phyloP scores from a whole-genome alignment of 371 early-diverging fungal genomes.

The Mucor circinelloides region DNA sequence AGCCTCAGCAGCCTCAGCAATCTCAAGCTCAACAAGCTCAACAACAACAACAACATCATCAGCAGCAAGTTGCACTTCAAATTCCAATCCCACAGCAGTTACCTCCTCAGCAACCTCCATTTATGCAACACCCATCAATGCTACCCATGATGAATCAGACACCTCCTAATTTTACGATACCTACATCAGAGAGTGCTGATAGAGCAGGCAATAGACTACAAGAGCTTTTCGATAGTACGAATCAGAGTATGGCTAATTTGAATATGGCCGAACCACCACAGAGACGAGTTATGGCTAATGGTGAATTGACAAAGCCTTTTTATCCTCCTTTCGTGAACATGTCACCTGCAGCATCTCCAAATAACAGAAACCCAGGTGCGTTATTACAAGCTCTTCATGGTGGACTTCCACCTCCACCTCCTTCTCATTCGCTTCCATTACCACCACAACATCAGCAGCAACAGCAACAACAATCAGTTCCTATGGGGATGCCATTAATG shows the following conservation, averaged over 20 bases:
- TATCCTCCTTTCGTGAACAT: constrained; percentile 35
- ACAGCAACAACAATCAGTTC: constrained; percentile 8
- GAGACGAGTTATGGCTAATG: constrained; percentile 17
- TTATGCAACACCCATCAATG: constrained; percentile 13
- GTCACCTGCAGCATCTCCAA: constrained; percentile 41
- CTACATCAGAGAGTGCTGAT: constrained; percentile 14
- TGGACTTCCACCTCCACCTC: constrained; percentile 21
- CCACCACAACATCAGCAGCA: constrained; percentile 8
- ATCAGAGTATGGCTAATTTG: constrained; percentile 1
- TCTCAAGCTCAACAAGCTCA: constrained; percentile 11
- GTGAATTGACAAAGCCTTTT: constrained; percentile 27
- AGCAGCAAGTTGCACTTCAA: constrained; percentile 5
- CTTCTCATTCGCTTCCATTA: constrained; percentile 3
- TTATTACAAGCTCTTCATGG: constrained; percentile 50
- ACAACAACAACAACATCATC: constrained; percentile 15
- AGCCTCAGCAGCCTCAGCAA: constrained; percentile 2
- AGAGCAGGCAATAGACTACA: constrained; percentile 15
- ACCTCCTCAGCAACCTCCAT: constrained; percentile 9
- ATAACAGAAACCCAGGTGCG: constrained; percentile 41
- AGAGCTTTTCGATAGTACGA: constrained; percentile 6
- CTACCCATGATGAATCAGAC: constrained; percentile 3
- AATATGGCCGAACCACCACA: constrained; percentile 1
- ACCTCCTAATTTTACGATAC: constrained; percentile 9
- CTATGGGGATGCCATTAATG: constrained; percentile 24
- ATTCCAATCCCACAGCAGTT: constrained; percentile 12